Evolutionary conservation across 352 stramenopile genomes (phyloP), one percentile per base, ranked within the genome.

Genomic region (Phytophthora hibernalis): DNA sequence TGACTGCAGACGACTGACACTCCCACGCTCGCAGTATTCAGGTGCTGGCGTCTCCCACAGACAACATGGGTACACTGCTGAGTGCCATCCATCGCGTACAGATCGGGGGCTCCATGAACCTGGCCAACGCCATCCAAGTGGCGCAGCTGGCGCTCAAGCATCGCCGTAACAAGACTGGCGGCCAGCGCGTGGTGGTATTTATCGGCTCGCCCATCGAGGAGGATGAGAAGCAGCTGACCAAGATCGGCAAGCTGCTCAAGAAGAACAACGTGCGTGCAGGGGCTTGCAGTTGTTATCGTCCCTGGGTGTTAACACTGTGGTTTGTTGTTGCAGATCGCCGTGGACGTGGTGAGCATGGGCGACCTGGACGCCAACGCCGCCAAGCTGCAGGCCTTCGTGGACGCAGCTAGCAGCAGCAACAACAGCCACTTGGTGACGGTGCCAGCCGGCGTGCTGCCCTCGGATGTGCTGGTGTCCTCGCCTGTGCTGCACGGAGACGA

Each of bases 71-170:
- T 5, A 99, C 98, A 64, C 92, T 99, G 38, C 79, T 99, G 24
- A 95, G 77, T 37, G 96, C 96, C 21, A 83, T 99, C 42, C 95
- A 99, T 74, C 88, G 83, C 44, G 80, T 99, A 11, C 59, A 77
- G n/a, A 90, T 98, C 30, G 86, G 89, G 53, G 96, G 95, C 21
- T 80, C 70, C 9, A 82, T 95, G 58, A 98, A 99, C 84, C 89
- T 99, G 52, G 89, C 93, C n/a, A 97, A 98, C 30, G 89, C 87
- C 45, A 92, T 99, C 24, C 96, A 99, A 76, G 97, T 99, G 37
- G 97, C 97, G 8, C 93, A 97, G 66, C 79, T 99, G 33, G 97
- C 98, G 16, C 85, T 99, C 54, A 99, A 99, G 78, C 97, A 99
- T 78, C 91, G 98, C 40, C 85, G 95, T 50, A 99, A 99, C 76